These are phyloP conservation scores for Tulasnella sp. DNA, from an alignment of 768 basidiomycete genomes.

Conservation along the genomic window DNA sequence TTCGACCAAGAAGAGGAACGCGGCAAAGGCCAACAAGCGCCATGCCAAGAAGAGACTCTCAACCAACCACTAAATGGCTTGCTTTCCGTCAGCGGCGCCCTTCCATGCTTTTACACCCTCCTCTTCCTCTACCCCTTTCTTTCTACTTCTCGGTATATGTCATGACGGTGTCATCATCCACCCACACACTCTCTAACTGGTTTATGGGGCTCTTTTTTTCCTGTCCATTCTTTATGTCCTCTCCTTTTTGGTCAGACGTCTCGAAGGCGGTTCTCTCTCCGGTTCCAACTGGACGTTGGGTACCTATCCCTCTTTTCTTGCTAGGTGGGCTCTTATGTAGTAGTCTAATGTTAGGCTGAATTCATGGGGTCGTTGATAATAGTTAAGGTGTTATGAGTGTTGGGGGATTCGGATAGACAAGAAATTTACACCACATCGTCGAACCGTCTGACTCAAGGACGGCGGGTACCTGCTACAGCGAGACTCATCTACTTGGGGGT, in stretches of 20 bases:
- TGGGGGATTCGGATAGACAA: neutral
- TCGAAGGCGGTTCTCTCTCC: neutral
- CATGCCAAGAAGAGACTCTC: constrained; percentile 15
- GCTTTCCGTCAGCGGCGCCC: neutral
- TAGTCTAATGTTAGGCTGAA: neutral
- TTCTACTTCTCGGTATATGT: too few relatives aligned
- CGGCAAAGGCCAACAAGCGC: neutral
- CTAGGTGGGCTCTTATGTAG: constrained; percentile 19
- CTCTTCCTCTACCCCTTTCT: neutral
- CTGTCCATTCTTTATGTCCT: constrained; percentile 18
- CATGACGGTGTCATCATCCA: neutral
- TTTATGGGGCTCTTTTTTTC: neutral
- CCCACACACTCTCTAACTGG: neutral
- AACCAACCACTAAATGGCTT: neutral
- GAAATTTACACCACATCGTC: too few relatives aligned
- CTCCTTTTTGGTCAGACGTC: neutral
- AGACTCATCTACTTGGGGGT: too few relatives aligned
- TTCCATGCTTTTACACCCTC: neutral
- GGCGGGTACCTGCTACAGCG: too few relatives aligned
- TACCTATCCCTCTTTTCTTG: neutral
- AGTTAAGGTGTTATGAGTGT: neutral
- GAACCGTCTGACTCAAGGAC: too few relatives aligned
- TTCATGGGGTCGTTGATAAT: constrained; percentile 1
- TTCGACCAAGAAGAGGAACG: constrained; percentile 9
- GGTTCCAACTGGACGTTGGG: neutral